Evolutionary conservation across 225 moss, liverwort and hornwort species (phyloP).

Genomic region (Bryoerythrophyllum caledonicum): DNA sequence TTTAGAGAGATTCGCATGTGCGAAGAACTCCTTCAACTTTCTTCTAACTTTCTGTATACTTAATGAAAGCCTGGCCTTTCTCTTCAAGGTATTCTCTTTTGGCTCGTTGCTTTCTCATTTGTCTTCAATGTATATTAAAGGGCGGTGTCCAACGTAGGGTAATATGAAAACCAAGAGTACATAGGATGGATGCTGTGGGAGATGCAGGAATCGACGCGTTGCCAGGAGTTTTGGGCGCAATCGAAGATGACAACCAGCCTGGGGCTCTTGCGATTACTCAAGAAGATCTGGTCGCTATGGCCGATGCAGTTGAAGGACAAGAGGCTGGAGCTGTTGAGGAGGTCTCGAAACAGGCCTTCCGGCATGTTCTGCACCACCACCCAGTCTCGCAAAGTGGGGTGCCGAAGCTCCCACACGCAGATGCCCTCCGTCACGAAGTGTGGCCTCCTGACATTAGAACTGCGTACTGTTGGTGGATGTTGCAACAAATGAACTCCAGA

Average conservation of each 20-base stretch:
- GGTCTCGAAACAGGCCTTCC: slow-evolving; percentile 35
- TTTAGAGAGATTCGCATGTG: background rate
- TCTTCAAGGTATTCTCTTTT: no score
- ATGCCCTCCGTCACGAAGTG: slow-evolving; percentile 47
- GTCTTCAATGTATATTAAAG: slow-evolving; percentile 17
- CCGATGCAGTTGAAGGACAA: slow-evolving; percentile 42
- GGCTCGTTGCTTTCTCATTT: background rate
- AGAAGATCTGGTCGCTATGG: slow-evolving; percentile 31
- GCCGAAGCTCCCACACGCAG: slow-evolving; percentile 49
- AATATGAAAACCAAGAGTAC: slow-evolving; percentile 49
- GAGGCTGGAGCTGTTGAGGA: slow-evolving; percentile 37
- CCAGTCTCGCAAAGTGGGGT: slow-evolving; percentile 33
- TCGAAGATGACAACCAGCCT: slow-evolving; percentile 27
- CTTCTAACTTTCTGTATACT: background rate
- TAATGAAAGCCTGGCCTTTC: background rate
- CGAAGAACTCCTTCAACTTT: background rate
- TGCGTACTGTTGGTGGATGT: slow-evolving; percentile 7
- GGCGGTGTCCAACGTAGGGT: slow-evolving; percentile 34
- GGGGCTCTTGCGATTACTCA: slow-evolving; percentile 43
- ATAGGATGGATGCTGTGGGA: slow-evolving; percentile 38
- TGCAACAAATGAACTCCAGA: no score
- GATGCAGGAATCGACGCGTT: slow-evolving; percentile 29
- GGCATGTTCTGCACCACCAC: slow-evolving; percentile 48
- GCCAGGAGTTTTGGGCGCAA: slow-evolving; percentile 22
- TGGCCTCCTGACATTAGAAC: slow-evolving; percentile 37